These are phyloP conservation scores for Capsella bursapastoris DNA, from an alignment of 345 rosid species.

Conservation along the genomic window DNA sequence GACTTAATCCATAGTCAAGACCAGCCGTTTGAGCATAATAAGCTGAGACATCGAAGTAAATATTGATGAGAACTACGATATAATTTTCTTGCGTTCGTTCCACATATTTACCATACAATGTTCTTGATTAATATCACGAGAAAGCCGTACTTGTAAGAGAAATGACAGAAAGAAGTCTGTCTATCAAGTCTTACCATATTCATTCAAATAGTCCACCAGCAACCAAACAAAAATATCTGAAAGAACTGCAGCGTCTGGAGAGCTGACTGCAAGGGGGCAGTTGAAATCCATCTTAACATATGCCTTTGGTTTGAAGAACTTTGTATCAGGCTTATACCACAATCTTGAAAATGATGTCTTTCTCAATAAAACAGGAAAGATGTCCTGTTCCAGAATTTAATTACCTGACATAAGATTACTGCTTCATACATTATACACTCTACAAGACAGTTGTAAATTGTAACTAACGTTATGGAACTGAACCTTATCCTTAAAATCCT, in stretches of 20 bases:
- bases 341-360: constrained; percentile 65
- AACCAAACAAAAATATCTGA: constrained; percentile 64
- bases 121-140: neutral
- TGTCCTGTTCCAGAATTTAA: constrained; percentile 54
- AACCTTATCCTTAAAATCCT: constrained; percentile 63
- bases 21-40: constrained; percentile 90
- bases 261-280: constrained; percentile 68
- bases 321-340: constrained; percentile 86
- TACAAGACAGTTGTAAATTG: neutral
- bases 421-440: neutral
- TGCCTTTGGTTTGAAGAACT: constrained; percentile 78
- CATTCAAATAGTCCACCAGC: constrained; percentile 85
- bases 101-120: constrained; percentile 12
- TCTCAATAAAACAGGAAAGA: constrained; percentile 62
- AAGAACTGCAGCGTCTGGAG: constrained; percentile 74
- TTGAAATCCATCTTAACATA: constrained; percentile 70
- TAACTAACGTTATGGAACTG: constrained; percentile 22
- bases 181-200: constrained; percentile 63
- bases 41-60: constrained; percentile 55
- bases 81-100: neutral
- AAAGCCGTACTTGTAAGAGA: constrained; percentile 2
- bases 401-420: constrained; percentile 7
- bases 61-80: neutral
- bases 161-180: neutral
- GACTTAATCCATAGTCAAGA: constrained; percentile 56